Conservation (phyloP, 257 asterid genomes). For the Ilex asprella region DNA sequence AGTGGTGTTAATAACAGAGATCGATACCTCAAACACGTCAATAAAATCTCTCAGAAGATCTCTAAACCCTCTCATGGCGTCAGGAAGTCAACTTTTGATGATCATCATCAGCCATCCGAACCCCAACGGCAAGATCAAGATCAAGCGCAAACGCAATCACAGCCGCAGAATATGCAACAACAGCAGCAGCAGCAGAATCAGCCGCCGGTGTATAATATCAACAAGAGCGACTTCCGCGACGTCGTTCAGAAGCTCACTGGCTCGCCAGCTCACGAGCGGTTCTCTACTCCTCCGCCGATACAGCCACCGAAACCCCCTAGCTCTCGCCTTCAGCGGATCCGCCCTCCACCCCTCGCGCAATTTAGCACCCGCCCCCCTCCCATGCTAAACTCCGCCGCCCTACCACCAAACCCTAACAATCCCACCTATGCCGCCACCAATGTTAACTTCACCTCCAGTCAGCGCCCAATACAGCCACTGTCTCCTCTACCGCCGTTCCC, state of each 20-base stretch:
- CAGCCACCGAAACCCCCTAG: conserved; percentile 49
- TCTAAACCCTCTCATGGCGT: conserved; percentile 17
- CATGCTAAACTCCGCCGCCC: conserved; percentile 10
- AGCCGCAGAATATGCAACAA: background rate
- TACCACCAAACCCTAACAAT: conserved; percentile 9
- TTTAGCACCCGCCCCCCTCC: conserved; percentile 50
- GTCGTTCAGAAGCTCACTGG: conserved; percentile 93
- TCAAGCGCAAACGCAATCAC: no score
- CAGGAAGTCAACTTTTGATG: no score
- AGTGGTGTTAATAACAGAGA: conserved; percentile 10
- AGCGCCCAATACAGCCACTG: conserved; percentile 33
- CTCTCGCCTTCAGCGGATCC: conserved; percentile 78
- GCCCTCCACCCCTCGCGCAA: conserved; percentile 83
- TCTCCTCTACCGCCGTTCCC: conserved; percentile 69
- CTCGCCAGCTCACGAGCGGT: conserved; percentile 66
- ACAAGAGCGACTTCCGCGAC: conserved; percentile 75
- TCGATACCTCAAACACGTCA: conserved; percentile 25
- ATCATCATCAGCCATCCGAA: no score
- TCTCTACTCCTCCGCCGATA: conserved; percentile 34
- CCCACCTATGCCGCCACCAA: conserved; percentile 4
- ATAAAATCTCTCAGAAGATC: conserved; percentile 32
- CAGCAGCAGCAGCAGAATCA: conserved; percentile 38
- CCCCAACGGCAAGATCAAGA: background rate
- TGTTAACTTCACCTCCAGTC: conserved; percentile 23
- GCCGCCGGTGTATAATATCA: conserved; percentile 86